These are phyloP conservation scores for Mortierella claussenii DNA, from an alignment of 192 early-diverging fungal species.

Conservation along the genomic window DNA sequence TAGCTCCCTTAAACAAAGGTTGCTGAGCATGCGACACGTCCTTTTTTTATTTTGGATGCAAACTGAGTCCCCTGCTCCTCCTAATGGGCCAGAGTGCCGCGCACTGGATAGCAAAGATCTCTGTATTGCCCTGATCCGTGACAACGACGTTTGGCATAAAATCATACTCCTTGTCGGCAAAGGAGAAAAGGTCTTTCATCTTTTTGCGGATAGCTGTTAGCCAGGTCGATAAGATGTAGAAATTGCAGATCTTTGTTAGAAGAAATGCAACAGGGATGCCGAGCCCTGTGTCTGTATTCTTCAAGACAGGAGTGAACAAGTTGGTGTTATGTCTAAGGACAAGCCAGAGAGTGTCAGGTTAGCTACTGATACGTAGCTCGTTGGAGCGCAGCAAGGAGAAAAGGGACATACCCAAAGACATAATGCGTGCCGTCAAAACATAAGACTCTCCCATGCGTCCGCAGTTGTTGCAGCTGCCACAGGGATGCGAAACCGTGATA, in stretches of 20 bases:
- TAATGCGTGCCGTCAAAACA: slow-evolving; percentile 19
- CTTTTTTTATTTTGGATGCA: too few relatives aligned
- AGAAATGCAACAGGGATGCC: slow-evolving; percentile 23
- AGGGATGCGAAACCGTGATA: slow-evolving; percentile 21
- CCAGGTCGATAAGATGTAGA: slow-evolving; percentile 3
- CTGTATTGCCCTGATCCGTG: slow-evolving; percentile 14
- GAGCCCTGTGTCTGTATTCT: slow-evolving; percentile 22
- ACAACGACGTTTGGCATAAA: slow-evolving; percentile 9
- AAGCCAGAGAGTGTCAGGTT: background rate
- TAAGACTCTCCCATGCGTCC: slow-evolving; percentile 1
- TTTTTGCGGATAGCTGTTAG: slow-evolving; percentile 1
- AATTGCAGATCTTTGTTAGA: slow-evolving; percentile 4
- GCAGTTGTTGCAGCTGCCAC: slow-evolving; percentile 24
- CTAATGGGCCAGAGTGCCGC: too few relatives aligned
- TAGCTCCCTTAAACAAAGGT: too few relatives aligned
- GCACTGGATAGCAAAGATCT: slow-evolving; percentile 5
- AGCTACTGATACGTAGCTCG: background rate
- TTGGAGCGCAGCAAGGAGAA: background rate
- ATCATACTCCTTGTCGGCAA: background rate
- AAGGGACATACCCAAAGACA: slow-evolving; percentile 6
- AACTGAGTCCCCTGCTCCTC: too few relatives aligned
- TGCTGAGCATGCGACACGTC: too few relatives aligned
- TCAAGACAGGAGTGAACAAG: slow-evolving; percentile 12
- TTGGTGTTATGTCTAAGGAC: slow-evolving; percentile 10
- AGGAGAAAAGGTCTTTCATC: slow-evolving; percentile 13